phyloP scores from a whole-genome alignment of 148 eudicot species.

The Nepenthes gracilis region DNA sequence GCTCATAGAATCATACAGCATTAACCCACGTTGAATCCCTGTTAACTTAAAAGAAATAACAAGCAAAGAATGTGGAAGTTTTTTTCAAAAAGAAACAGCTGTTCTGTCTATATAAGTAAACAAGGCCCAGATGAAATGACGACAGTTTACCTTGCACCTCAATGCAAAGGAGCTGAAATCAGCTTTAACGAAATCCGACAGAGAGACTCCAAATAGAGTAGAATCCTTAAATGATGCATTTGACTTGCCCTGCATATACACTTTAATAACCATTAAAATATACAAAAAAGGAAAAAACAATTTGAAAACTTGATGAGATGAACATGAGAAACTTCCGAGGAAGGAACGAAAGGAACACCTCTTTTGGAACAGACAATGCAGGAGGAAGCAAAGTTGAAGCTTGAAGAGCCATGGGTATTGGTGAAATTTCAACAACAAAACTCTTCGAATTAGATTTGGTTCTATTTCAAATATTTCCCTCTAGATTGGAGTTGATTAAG shows the following conservation, averaged over 20 bases:
- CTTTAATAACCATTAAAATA: background rate
- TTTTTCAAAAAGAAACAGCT: too few species aligned
- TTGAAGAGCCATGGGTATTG: slow-evolving; percentile 43
- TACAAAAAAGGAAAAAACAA: slow-evolving; percentile 1
- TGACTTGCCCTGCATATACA: slow-evolving; percentile 31
- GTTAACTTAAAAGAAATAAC: too few species aligned
- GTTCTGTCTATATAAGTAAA: too few species aligned
- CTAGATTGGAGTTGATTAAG: background rate
- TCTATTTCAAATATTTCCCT: background rate
- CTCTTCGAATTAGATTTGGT: background rate
- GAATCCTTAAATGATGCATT: slow-evolving; percentile 38
- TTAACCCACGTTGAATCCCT: too few species aligned
- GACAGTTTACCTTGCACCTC: slow-evolving; percentile 34
- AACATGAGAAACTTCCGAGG: too few species aligned
- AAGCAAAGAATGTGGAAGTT: too few species aligned
- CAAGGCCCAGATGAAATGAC: too few species aligned
- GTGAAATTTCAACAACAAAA: background rate
- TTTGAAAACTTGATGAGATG: background rate
- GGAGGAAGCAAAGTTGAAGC: slow-evolving; percentile 41
- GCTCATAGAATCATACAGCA: too few species aligned
- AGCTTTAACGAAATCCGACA: slow-evolving; percentile 34
- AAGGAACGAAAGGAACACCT: slow-evolving; percentile 16
- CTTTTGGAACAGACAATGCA: slow-evolving; percentile 33
- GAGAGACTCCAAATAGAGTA: slow-evolving; percentile 41
- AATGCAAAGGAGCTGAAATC: slow-evolving; percentile 30